These are phyloP conservation scores for Tolypocladium guangdongense DNA, from an alignment of 2,329 filamentous ascomycete genomes.

Conservation along the genomic window DNA sequence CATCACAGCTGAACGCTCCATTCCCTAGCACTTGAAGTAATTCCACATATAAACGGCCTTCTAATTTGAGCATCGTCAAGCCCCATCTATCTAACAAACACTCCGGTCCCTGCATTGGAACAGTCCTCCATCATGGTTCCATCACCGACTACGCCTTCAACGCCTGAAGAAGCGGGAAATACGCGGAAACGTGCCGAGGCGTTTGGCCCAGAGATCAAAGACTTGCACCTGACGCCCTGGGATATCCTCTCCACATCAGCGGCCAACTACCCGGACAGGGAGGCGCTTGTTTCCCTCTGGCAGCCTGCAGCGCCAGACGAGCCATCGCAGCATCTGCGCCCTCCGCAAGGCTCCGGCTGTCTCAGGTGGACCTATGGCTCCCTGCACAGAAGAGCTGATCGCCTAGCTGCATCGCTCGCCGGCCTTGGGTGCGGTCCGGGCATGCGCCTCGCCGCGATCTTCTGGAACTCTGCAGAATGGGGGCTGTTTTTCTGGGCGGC, in stretches of 20 bases:
- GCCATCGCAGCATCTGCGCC: background rate
- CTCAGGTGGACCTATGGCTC: conserved; percentile 20
- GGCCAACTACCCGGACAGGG: conserved; percentile 15
- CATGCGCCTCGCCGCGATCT: conserved; percentile 18
- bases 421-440: conserved; percentile 13
- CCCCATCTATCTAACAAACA: background rate
- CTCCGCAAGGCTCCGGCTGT: conserved; percentile 4
- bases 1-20: background rate
- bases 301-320: conserved; percentile 8
- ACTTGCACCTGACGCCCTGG: conserved; percentile 21
- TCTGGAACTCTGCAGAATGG: conserved; percentile 29
- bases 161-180: background rate
- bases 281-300: conserved; percentile 26
- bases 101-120: background rate
- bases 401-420: conserved; percentile 13
- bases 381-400: conserved; percentile 13
- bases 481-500: conserved; percentile 25
- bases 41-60: background rate
- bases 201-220: conserved; percentile 14
- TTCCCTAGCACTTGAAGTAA: background rate
- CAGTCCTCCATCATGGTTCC: background rate
- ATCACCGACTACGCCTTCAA: background rate
- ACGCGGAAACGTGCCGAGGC: conserved; percentile 13
- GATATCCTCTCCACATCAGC: conserved; percentile 19
- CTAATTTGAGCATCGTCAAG: background rate